Percentiles rank a stretch among this genome's conserved stretches.
These are phyloP conservation scores for Yueomyces sinensis DNA, from an alignment of 805 yeast species.

Conservation along the genomic window DNA sequence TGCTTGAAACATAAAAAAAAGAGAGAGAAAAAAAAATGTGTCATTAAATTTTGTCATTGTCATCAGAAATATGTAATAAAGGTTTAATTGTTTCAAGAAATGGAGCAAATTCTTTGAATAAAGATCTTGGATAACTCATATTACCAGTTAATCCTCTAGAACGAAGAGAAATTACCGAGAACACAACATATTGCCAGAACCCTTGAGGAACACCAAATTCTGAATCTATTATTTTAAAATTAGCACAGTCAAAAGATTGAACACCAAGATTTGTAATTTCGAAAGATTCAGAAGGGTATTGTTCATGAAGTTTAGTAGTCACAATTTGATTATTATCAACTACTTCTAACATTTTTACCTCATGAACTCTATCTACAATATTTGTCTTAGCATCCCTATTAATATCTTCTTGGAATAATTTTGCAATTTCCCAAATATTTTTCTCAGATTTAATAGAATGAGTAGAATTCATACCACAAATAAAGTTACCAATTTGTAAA, in stretches of 20 bases:
- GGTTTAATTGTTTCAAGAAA: background rate
- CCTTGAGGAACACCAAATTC: background rate
- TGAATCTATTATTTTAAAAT: background rate
- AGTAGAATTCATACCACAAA: conserved; percentile 2
- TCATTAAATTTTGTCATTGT: too few species aligned
- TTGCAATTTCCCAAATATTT: background rate
- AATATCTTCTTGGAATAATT: conserved; percentile 2
- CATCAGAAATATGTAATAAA: too few species aligned
- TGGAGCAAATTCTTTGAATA: background rate
- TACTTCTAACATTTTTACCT: conserved; percentile 12
- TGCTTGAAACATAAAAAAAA: too few species aligned
- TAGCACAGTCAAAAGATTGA: conserved; percentile 9
- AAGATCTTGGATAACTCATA: background rate
- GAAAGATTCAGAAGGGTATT: conserved; percentile 14
- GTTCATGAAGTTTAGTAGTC: conserved; percentile 4
- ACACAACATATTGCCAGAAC: background rate
- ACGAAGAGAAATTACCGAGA: background rate
- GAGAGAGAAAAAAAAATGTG: too few species aligned
- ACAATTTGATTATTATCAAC: conserved; percentile 7
- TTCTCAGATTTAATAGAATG: background rate
- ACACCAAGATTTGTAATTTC: conserved; percentile 18
- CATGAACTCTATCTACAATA: background rate
- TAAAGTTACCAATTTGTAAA: conserved; percentile 8
- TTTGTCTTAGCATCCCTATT: background rate
- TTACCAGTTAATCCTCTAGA: background rate